These are phyloP conservation scores for Alliaria petiolata DNA, from an alignment of 345 rosid genomes.

Conservation along the genomic window DNA sequence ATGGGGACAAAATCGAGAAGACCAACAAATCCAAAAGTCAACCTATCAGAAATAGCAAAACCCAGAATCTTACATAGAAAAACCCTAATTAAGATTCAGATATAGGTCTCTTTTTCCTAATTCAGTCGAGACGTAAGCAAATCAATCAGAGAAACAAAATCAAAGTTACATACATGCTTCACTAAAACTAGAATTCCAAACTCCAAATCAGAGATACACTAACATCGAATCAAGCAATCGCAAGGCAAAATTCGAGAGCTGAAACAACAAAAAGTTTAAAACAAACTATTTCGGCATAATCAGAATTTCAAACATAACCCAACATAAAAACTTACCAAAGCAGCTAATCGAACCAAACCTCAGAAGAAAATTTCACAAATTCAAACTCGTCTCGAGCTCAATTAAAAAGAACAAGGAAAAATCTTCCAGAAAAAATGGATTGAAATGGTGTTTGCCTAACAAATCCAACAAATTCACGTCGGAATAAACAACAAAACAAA, in stretches of 20 bases:
- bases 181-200: background rate
- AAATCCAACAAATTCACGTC: background rate
- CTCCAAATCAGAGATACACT: background rate
- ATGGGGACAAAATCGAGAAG: slow-evolving; percentile 3
- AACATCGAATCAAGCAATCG: slow-evolving; percentile 2
- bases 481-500: background rate
- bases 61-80: slow-evolving; percentile 17
- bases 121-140: background rate
- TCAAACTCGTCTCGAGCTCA: background rate
- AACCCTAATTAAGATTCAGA: background rate
- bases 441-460: background rate
- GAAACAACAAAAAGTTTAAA: background rate
- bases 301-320: background rate
- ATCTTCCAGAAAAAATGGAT: background rate
- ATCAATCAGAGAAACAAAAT: slow-evolving; percentile 8
- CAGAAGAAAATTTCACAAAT: background rate
- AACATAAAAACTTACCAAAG: background rate
- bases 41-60: slow-evolving; percentile 16
- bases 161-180: background rate
- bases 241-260: background rate
- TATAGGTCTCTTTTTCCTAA: background rate
- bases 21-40: slow-evolving; percentile 13
- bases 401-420: background rate
- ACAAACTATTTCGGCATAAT: background rate
- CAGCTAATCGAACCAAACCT: background rate